These are phyloP conservation scores for Ogataea corticis DNA, from an alignment of 805 yeast genomes.

Conservation along the genomic window DNA sequence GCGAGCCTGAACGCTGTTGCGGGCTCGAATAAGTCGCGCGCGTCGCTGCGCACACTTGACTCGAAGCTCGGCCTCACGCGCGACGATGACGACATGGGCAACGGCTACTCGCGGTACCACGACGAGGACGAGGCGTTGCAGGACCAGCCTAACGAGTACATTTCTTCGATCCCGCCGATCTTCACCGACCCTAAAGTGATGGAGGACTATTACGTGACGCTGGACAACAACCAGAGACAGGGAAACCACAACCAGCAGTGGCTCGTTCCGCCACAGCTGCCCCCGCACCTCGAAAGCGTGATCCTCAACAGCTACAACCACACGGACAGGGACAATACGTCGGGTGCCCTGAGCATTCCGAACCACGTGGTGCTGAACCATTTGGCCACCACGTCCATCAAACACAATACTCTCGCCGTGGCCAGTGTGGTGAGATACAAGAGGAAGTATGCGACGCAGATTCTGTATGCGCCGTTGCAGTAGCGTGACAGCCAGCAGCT, in stretches of 20 bases:
- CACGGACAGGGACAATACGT: slow-evolving; percentile 72
- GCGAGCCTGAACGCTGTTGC: slow-evolving; percentile 19
- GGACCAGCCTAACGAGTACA: slow-evolving; percentile 45
- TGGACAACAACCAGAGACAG: slow-evolving; percentile 62
- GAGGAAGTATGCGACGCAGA: slow-evolving; percentile 87
- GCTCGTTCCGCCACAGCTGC: slow-evolving; percentile 93
- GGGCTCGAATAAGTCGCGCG: slow-evolving; percentile 24
- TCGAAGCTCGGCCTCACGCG: slow-evolving; percentile 63
- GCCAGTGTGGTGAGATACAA: slow-evolving; percentile 89
- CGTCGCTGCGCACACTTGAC: slow-evolving; percentile 45
- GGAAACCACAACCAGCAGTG: slow-evolving; percentile 51
- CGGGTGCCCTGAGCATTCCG: slow-evolving; percentile 90
- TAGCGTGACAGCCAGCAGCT: slow-evolving; percentile 20
- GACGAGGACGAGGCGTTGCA: slow-evolving; percentile 48
- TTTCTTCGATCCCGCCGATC: slow-evolving; percentile 75
- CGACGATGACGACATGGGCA: slow-evolving; percentile 81
- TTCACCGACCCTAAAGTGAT: slow-evolving; percentile 83
- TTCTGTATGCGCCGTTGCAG: slow-evolving; percentile 84
- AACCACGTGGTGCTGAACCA: slow-evolving; percentile 94
- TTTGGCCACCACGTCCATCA: slow-evolving; percentile 92
- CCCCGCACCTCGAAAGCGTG: slow-evolving; percentile 95
- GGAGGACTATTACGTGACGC: slow-evolving; percentile 80
- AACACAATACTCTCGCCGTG: slow-evolving; percentile 90
- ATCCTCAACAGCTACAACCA: slow-evolving; percentile 73
- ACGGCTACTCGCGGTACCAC: slow-evolving; percentile 75